These are phyloP conservation scores for Thalassiosira oceanica DNA, from an alignment of 352 stramenopile species.

Conservation along the genomic window DNA sequence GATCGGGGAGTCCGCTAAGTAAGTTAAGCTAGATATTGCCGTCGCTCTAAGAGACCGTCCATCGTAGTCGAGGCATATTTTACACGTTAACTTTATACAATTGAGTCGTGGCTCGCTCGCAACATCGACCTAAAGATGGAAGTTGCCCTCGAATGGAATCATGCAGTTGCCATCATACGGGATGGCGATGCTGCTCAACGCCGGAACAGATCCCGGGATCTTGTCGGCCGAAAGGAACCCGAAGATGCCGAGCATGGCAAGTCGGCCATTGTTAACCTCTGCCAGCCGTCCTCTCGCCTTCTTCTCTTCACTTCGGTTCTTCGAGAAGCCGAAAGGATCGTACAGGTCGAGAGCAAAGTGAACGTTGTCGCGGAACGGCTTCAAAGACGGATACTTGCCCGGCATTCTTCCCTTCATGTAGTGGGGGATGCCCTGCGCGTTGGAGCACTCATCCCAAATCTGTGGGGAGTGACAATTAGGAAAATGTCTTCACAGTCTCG, in stretches of 20 bases:
- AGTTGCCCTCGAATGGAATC: conserved; percentile 40
- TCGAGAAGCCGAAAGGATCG: conserved; percentile 70
- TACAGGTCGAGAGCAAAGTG: conserved; percentile 72
- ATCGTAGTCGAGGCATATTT: too few relatives aligned
- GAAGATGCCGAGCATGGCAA: conserved; percentile 68
- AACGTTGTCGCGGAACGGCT: conserved; percentile 46
- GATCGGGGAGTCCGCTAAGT: too few relatives aligned
- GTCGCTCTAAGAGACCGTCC: too few relatives aligned
- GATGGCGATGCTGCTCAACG: conserved; percentile 46
- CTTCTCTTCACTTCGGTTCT: conserved; percentile 53
- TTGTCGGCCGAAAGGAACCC: conserved; percentile 52
- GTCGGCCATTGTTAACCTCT: conserved; percentile 78
- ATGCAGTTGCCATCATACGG: conserved; percentile 53
- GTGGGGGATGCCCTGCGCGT: conserved; percentile 59
- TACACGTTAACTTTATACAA: too few relatives aligned
- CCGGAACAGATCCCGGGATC: conserved; percentile 53
- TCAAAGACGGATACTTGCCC: conserved; percentile 69
- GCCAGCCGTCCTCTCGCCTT: conserved; percentile 65
- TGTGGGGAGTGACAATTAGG: too few relatives aligned
- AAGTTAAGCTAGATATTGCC: too few relatives aligned
- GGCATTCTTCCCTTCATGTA: conserved; percentile 77
- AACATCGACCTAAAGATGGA: too few relatives aligned
- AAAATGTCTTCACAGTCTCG: too few relatives aligned
- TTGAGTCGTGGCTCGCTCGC: too few relatives aligned
- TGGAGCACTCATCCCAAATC: conserved; percentile 53